A percentile compares a stretch with the other conserved stretches of the same genome.
Evolutionary conservation across 768 basidiomycete genomes (phyloP).

Genomic region (Hemileccinum impolitum): DNA sequence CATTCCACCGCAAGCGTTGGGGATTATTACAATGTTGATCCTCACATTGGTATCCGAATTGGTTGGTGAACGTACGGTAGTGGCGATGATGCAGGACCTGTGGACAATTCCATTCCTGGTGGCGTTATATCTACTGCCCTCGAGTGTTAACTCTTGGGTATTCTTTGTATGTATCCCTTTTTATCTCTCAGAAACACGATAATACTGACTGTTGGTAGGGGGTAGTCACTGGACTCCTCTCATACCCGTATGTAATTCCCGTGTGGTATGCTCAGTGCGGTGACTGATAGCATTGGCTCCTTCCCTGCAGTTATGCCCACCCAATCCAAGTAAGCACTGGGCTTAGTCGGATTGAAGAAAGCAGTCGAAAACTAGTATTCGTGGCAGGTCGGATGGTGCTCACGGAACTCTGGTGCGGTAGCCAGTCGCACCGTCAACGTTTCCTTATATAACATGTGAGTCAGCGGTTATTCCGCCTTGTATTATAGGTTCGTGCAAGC

Average conservation of each 20-base stretch:
- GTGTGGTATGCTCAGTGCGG: too few species aligned
- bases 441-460: slow-evolving; percentile 55
- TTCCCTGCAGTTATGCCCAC: slow-evolving; percentile 38
- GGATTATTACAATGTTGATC: slow-evolving; percentile 50
- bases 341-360: too few species aligned
- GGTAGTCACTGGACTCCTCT: slow-evolving; percentile 42
- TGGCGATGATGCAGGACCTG: slow-evolving; percentile 51
- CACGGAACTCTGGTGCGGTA: slow-evolving; percentile 57
- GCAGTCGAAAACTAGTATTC: not conserved
- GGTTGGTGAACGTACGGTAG: slow-evolving; percentile 50
- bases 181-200: not conserved
- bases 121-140: slow-evolving; percentile 48
- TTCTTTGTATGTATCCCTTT: slow-evolving; percentile 41
- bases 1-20: slow-evolving; percentile 51
- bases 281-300: not conserved
- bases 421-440: slow-evolving; percentile 59
- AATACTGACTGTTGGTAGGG: slow-evolving; percentile 27
- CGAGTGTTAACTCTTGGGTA: slow-evolving; percentile 49
- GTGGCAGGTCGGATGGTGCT: slow-evolving; percentile 51
- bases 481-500: slow-evolving; percentile 41
- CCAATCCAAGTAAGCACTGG: slow-evolving; percentile 40
- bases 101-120: slow-evolving; percentile 64
- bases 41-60: slow-evolving; percentile 50
- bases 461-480: not conserved
- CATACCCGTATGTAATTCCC: slow-evolving; percentile 37